Conservation (phyloP, 2,329 filamentous ascomycete species). For the Lecanicillium sp. region DNA sequence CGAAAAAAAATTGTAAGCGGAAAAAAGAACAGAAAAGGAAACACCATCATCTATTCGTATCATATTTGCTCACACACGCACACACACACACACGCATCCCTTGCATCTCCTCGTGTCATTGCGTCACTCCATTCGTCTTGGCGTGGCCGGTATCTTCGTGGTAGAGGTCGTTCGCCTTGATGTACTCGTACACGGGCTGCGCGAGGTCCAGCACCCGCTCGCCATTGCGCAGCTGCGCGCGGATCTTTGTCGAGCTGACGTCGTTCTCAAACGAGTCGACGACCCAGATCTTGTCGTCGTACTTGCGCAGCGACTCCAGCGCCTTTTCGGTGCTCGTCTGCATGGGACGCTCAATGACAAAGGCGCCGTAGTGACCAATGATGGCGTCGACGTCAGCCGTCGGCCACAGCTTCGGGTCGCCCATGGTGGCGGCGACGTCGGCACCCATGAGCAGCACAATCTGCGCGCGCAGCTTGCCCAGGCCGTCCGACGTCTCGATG, state of each 20-base stretch:
- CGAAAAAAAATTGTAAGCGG: no score
- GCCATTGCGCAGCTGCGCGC: conserved; percentile 67
- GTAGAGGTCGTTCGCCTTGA: conserved; percentile 58
- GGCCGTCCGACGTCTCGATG: conserved; percentile 58
- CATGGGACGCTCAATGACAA: conserved; percentile 67
- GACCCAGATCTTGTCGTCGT: conserved; percentile 74
- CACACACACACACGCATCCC: not conserved
- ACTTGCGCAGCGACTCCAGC: conserved; percentile 66
- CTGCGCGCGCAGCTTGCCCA: conserved; percentile 54
- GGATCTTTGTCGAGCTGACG: conserved; percentile 70
- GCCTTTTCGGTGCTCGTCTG: conserved; percentile 83
- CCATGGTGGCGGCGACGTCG: conserved; percentile 66
- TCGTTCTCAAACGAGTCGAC: conserved; percentile 84
- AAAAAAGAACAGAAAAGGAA: no score
- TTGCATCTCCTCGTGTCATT: conserved; percentile 1
- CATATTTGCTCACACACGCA: no score
- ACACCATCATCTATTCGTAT: no score
- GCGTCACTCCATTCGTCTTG: conserved; percentile 8
- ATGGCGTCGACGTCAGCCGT: conserved; percentile 78
- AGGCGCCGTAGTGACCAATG: conserved; percentile 68
- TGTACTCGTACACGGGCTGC: conserved; percentile 64
- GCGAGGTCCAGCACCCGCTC: conserved; percentile 73
- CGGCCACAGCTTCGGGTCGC: conserved; percentile 66
- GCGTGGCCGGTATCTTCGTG: conserved; percentile 20
- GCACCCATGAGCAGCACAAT: conserved; percentile 74